Conservation (phyloP, 83 land plant species). For the Diphasiastrum complanatum region DNA sequence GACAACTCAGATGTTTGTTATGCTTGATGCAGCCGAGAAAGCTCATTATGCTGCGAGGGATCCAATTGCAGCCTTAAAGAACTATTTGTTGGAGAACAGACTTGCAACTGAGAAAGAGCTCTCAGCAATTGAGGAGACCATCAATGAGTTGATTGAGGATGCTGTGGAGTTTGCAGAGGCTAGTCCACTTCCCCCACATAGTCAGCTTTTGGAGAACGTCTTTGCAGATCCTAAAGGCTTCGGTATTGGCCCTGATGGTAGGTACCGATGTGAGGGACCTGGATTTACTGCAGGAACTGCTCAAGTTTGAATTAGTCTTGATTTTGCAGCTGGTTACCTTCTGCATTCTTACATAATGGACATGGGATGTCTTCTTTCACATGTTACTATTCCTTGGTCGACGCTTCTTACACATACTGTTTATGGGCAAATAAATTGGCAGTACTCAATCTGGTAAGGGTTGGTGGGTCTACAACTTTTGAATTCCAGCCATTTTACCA, state of each 20-base stretch:
- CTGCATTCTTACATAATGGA: too few relatives aligned
- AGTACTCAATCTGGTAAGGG: too few relatives aligned
- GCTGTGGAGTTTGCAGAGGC: constrained; percentile 15
- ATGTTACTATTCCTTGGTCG: too few relatives aligned
- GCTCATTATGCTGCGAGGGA: constrained; percentile 6
- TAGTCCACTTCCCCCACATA: constrained; percentile 10
- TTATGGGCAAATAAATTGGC: too few relatives aligned
- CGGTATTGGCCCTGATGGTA: constrained; percentile 14
- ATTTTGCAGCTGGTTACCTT: too few relatives aligned
- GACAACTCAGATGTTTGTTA: background rate
- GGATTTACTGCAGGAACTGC: constrained; percentile 15
- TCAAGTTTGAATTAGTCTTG: background rate
- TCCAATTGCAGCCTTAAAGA: constrained; percentile 3
- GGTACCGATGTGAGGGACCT: constrained; percentile 8
- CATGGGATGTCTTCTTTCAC: too few relatives aligned
- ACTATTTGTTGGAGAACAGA: background rate
- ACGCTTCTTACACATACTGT: too few relatives aligned
- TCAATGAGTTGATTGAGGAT: constrained; percentile 6
- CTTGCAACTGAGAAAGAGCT: constrained; percentile 7
- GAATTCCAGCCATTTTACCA: too few relatives aligned
- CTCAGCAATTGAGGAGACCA: background rate
- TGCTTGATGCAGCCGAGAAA: background rate
- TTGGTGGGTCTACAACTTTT: too few relatives aligned
- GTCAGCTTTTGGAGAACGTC: constrained; percentile 13
- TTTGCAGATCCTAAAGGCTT: constrained; percentile 12